Percentiles rank a stretch among this genome's conserved stretches.
Evolutionary conservation across 208 protist species (phyloP).

Genomic region (Leishmania turanica): DNA sequence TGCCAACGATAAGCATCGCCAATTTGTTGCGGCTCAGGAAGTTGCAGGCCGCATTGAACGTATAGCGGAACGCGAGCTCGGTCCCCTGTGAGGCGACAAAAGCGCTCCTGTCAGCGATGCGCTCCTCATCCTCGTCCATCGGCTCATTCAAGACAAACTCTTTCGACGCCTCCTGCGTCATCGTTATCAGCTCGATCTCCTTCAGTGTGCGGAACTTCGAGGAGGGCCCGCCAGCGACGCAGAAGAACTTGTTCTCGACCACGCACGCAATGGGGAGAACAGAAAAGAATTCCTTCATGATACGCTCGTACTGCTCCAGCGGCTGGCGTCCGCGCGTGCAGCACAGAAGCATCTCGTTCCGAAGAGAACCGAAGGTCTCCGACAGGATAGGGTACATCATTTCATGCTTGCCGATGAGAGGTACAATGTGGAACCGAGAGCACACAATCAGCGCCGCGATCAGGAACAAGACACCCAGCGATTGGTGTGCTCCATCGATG

Average conservation of each 20-base stretch:
- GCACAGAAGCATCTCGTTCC: slow-evolving; percentile 56
- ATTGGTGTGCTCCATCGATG: slow-evolving; percentile 79
- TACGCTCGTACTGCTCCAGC: slow-evolving; percentile 46
- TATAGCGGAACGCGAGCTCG: slow-evolving; percentile 62
- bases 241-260: slow-evolving; percentile 70
- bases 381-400: slow-evolving; percentile 73
- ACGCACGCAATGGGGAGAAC: slow-evolving; percentile 69
- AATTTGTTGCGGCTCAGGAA: slow-evolving; percentile 77
- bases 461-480: slow-evolving; percentile 73
- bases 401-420: slow-evolving; percentile 78
- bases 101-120: slow-evolving; percentile 48
- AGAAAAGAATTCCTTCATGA: slow-evolving; percentile 63
- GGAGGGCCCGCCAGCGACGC: slow-evolving; percentile 62
- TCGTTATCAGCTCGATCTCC: slow-evolving; percentile 38
- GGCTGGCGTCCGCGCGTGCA: slow-evolving; percentile 35
- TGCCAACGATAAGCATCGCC: slow-evolving; percentile 64
- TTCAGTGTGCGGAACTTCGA: slow-evolving; percentile 48
- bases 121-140: slow-evolving; percentile 88
- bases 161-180: slow-evolving; percentile 31
- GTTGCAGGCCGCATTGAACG: slow-evolving; percentile 82
- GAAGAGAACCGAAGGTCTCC: slow-evolving; percentile 75
- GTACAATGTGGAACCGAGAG: slow-evolving; percentile 46
- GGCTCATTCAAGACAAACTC: slow-evolving; percentile 82
- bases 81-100: slow-evolving; percentile 58
- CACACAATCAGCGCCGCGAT: slow-evolving; percentile 62